A percentile compares a stretch with the other conserved stretches of the same genome.
phyloP scores from a whole-genome alignment of 2,329 filamentous ascomycete species.

The Zasmidium citrigriseum region DNA sequence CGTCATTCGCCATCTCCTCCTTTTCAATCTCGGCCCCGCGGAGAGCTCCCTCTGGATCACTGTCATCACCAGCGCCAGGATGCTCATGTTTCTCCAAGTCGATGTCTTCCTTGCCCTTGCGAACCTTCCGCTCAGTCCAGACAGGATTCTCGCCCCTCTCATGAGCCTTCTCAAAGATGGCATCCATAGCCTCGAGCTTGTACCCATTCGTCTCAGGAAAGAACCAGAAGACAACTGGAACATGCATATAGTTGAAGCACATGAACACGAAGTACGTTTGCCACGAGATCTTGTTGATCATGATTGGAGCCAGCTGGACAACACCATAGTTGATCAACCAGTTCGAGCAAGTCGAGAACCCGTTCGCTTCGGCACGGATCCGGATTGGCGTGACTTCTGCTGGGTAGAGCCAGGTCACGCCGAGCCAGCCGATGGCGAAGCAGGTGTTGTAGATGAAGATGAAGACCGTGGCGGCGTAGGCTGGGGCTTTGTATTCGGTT shows the following conservation, averaged over 20 bases:
- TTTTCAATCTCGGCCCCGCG: conserved; percentile 19
- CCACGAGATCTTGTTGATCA: conserved; percentile 51
- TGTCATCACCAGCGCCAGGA: conserved; percentile 7
- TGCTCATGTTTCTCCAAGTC: conserved; percentile 21
- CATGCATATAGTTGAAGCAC: conserved; percentile 22
- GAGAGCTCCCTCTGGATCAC: conserved; percentile 16
- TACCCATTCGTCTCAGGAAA: conserved; percentile 27
- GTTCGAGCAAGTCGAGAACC: conserved; percentile 55
- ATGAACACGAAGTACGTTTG: conserved; percentile 44
- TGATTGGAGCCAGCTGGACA: conserved; percentile 42
- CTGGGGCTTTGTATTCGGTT: conserved; percentile 15
- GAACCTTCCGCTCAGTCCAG: conserved; percentile 23
- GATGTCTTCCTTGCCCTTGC: conserved; percentile 24
- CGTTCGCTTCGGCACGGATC: conserved; percentile 57
- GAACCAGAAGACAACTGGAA: conserved; percentile 20
- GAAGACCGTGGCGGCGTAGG: conserved; percentile 33
- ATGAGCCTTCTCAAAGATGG: conserved; percentile 31
- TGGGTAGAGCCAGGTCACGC: conserved; percentile 35
- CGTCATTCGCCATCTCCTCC: conserved; percentile 13
- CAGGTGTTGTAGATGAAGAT: conserved; percentile 22
- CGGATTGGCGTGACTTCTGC: conserved; percentile 45
- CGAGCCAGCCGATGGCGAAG: conserved; percentile 34
- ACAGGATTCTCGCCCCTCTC: conserved; percentile 33
- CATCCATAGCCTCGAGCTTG: conserved; percentile 28
- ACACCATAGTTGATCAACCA: conserved; percentile 23